A percentile compares a stretch with the other conserved stretches of the same genome.
These are phyloP conservation scores for Globisporangium abappressorium DNA, from an alignment of 352 stramenopile genomes.

Conservation along the genomic window DNA sequence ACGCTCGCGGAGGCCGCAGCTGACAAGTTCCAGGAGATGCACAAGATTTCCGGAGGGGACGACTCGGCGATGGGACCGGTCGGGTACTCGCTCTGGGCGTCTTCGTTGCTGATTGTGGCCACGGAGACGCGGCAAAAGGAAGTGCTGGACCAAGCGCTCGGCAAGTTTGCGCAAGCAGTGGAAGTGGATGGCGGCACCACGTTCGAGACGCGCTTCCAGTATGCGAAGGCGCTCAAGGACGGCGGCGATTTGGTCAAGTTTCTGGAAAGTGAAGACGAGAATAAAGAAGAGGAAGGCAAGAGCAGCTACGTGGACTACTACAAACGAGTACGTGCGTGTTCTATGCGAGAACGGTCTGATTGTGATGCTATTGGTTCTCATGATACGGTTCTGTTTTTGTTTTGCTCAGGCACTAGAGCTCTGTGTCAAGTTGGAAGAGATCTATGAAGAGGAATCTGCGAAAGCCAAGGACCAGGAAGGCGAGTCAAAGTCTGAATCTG, in stretches of 20 bases:
- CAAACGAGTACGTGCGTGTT: conserved; percentile 13
- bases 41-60: conserved; percentile 37
- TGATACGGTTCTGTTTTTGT: not conserved
- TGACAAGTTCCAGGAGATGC: conserved; percentile 84
- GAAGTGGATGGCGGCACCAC: conserved; percentile 79
- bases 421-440: conserved; percentile 33
- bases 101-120: conserved; percentile 70
- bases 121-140: conserved; percentile 59
- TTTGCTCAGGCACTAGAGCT: conserved; percentile 21
- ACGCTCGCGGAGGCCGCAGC: conserved; percentile 64
- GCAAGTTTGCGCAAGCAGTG: conserved; percentile 69
- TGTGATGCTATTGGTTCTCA: not conserved
- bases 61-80: conserved; percentile 71
- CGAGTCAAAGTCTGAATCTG: not conserved
- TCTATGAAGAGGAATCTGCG: conserved; percentile 29
- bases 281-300: not conserved
- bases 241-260: conserved; percentile 67
- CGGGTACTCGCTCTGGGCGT: conserved; percentile 77
- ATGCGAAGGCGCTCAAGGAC: conserved; percentile 70
- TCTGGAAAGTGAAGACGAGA: conserved; percentile 26
- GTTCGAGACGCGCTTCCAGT: conserved; percentile 82
- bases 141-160: conserved; percentile 57
- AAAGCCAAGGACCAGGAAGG: conserved; percentile 7
- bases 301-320: conserved; percentile 19
- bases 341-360: no score